Evolutionary conservation across 176 grass and related monocot species (phyloP).

Genomic region (Juncus effusus): DNA sequence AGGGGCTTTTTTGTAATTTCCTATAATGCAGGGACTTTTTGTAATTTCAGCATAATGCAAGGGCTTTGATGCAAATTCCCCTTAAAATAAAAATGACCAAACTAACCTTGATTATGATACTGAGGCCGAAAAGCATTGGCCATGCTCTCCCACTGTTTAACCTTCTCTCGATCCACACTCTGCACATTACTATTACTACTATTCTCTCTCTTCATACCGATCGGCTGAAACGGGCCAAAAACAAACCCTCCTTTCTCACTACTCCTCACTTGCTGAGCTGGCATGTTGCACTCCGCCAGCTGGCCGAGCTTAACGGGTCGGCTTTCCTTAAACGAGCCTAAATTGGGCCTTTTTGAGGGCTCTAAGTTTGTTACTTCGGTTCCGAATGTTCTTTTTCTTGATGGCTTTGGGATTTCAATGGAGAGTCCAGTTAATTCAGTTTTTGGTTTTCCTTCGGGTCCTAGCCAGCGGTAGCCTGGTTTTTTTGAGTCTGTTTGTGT

Average conservation of each 20-base stretch:
- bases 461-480: slow-evolving; percentile 81
- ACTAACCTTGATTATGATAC: slow-evolving; percentile 85
- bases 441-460: slow-evolving; percentile 21
- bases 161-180: slow-evolving; percentile 35
- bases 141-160: slow-evolving; percentile 66
- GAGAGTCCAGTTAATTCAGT: slow-evolving; percentile 7
- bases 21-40: too few relatives aligned
- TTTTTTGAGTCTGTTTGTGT: slow-evolving; percentile 63
- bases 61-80: too few relatives aligned
- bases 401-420: slow-evolving; percentile 14
- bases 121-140: slow-evolving; percentile 55
- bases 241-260: slow-evolving; percentile 45
- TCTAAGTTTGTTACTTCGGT: slow-evolving; percentile 69
- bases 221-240: slow-evolving; percentile 81
- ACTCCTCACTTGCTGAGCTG: slow-evolving; percentile 36
- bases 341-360: slow-evolving; percentile 33
- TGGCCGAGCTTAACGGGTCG: slow-evolving; percentile 27
- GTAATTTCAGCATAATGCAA: too few relatives aligned
- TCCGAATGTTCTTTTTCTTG: slow-evolving; percentile 76
- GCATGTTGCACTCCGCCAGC: slow-evolving; percentile 48
- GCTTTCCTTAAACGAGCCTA: slow-evolving; percentile 27
- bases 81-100: slow-evolving; percentile 10
- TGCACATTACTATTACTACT: slow-evolving; percentile 8
- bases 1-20: not conserved
- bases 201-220: slow-evolving; percentile 38